Evolutionary conservation across 2,329 filamentous ascomycete genomes (phyloP).

Genomic region (Emmonsia crescens): DNA sequence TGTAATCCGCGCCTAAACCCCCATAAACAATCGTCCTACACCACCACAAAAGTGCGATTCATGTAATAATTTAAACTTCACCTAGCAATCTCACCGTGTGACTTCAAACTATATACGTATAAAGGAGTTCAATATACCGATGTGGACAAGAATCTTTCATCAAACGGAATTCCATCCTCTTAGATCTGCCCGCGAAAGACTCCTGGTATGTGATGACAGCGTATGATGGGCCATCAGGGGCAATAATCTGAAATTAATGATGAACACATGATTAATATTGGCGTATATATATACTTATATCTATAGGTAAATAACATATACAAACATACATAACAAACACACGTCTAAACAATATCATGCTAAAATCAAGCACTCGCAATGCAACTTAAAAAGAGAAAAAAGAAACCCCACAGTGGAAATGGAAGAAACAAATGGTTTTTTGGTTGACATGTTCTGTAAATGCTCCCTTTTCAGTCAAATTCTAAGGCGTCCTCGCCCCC

Average conservation of each 20-base stretch:
- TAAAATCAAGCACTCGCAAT: neutral
- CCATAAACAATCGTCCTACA: too few species aligned
- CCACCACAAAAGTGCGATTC: neutral
- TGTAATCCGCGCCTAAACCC: too few species aligned
- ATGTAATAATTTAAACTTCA: neutral
- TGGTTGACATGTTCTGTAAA: too few species aligned
- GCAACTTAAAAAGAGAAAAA: neutral
- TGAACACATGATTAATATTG: neutral
- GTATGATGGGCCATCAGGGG: too few species aligned
- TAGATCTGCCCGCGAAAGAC: neutral
- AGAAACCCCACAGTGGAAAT: neutral
- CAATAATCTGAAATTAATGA: neutral
- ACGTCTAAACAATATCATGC: too few species aligned
- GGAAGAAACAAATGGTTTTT: neutral
- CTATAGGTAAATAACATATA: neutral
- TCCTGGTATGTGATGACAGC: too few species aligned
- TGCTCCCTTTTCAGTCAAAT: neutral
- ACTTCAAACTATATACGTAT: neutral
- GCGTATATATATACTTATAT: neutral
- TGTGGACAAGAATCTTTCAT: neutral
- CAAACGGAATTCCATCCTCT: neutral
- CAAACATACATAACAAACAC: neutral
- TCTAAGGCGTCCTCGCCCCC: conserved; percentile 23
- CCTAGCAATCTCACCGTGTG: neutral
- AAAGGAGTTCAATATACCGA: neutral